A percentile compares a stretch with the other conserved stretches of the same genome.
Conservation (phyloP, 495 filamentous ascomycete species). For the Podospora tetraspora region DNA sequence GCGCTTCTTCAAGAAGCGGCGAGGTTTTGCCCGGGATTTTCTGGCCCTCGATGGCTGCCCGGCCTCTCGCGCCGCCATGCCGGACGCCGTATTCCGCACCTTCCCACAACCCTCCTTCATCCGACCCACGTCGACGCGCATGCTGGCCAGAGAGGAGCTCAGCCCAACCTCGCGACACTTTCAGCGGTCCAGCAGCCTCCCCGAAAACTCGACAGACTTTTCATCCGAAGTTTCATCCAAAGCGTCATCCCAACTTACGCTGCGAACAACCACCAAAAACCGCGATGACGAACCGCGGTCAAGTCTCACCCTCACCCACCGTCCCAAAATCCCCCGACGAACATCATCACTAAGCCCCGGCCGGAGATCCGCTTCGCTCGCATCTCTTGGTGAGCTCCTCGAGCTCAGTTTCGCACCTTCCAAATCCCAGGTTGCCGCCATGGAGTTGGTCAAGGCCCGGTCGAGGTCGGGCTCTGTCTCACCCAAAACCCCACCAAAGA, state of each 20-base stretch:
- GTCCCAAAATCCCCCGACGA: slow-evolving; percentile 18
- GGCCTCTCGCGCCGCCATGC: slow-evolving; percentile 3
- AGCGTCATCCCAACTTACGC: not conserved
- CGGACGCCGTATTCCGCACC: slow-evolving; percentile 11
- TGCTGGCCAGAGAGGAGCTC: slow-evolving; percentile 42
- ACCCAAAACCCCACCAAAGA: slow-evolving; percentile 14
- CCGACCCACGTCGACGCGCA: slow-evolving; percentile 40
- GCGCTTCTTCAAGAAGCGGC: slow-evolving; percentile 29
- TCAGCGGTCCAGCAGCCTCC: slow-evolving; percentile 38
- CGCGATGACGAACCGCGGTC: not conserved
- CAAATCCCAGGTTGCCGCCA: not conserved
- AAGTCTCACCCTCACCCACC: not conserved
- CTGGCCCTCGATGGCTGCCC: slow-evolving; percentile 3
- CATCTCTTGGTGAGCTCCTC: slow-evolving; percentile 18
- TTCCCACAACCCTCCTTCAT: slow-evolving; percentile 47
- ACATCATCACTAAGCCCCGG: slow-evolving; percentile 13
- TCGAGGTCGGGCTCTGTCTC: slow-evolving; percentile 22
- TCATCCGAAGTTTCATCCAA: not conserved
- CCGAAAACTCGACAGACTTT: slow-evolving; percentile 27
- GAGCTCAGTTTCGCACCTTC: slow-evolving; percentile 21
- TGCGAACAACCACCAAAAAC: not conserved
- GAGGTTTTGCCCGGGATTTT: slow-evolving; percentile 1
- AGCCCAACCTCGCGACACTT: slow-evolving; percentile 15
- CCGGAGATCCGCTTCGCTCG: slow-evolving; percentile 7
- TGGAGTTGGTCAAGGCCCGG: slow-evolving; percentile 4